A percentile compares a stretch with the other conserved stretches of the same genome.
Evolutionary conservation across 495 filamentous ascomycete genomes (phyloP).

Genomic region (Aspergillus heteromorphus): DNA sequence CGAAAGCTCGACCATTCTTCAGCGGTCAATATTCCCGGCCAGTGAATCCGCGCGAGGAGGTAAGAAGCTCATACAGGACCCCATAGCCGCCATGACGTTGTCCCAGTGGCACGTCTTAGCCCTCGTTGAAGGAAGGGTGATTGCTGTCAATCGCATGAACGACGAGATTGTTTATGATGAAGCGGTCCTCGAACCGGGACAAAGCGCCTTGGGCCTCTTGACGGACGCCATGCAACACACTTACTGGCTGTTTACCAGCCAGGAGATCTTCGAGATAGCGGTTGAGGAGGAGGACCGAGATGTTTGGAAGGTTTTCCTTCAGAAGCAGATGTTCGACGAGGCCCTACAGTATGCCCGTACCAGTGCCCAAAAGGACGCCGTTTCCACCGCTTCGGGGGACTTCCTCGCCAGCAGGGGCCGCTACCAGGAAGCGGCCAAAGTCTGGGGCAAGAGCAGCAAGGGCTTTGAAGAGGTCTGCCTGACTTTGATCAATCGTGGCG

Average conservation of each 20-base stretch:
- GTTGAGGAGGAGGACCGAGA: conserved; percentile 86
- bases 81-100: conserved; percentile 72
- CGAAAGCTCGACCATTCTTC: conserved; percentile 70
- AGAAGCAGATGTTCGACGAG: conserved; percentile 77
- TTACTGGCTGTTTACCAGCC: conserved; percentile 88
- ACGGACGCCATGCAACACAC: conserved; percentile 90
- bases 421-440: conserved; percentile 76
- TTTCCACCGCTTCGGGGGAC: conserved; percentile 86
- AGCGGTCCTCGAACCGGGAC: conserved; percentile 71
- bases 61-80: conserved; percentile 58
- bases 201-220: conserved; percentile 71
- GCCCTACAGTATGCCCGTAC: conserved; percentile 75
- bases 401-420: conserved; percentile 72
- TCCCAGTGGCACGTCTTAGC: conserved; percentile 92
- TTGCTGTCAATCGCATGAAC: conserved; percentile 81
- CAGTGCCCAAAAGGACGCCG: conserved; percentile 74
- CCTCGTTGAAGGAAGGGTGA: conserved; percentile 72
- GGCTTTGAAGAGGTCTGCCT: conserved; percentile 93
- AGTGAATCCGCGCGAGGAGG: conserved; percentile 60
- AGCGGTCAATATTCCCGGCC: conserved; percentile 63
- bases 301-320: conserved; percentile 87
- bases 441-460: conserved; percentile 94
- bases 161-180: conserved; percentile 82
- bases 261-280: conserved; percentile 90
- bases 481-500: conserved; percentile 79